A percentile compares a stretch with the other conserved stretches of the same genome.
Conservation (phyloP, 139 green algal genomes). For the Yamagishiella unicocca region DNA sequence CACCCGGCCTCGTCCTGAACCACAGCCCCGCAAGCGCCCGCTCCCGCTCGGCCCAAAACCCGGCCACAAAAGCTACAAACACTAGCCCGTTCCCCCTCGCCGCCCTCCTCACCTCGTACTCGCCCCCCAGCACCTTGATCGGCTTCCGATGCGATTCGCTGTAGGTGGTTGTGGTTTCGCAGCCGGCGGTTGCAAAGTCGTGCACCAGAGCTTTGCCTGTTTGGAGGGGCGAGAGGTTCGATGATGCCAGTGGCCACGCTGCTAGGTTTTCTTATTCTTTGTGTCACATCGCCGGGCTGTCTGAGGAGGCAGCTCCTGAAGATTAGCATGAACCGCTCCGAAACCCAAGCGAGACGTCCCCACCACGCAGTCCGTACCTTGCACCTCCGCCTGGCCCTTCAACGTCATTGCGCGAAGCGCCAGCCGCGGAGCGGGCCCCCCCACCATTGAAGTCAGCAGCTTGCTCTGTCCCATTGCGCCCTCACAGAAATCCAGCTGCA, state of each 20-base stretch:
- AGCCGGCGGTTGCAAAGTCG: background rate
- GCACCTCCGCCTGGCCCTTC: background rate
- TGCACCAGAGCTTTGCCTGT: constrained; percentile 3
- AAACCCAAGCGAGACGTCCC: too few relatives aligned
- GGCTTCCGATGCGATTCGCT: background rate
- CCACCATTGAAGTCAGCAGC: background rate
- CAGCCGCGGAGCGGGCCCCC: background rate
- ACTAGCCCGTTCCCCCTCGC: background rate
- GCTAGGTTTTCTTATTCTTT: too few relatives aligned
- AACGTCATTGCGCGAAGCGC: constrained; percentile 1
- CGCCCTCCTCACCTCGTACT: background rate
- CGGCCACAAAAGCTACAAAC: too few relatives aligned
- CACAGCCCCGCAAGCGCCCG: too few relatives aligned
- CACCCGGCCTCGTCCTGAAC: too few relatives aligned
- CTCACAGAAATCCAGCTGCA: constrained; percentile 18
- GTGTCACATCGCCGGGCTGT: too few relatives aligned
- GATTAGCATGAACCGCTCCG: too few relatives aligned
- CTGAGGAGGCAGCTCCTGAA: too few relatives aligned
- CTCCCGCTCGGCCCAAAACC: too few relatives aligned
- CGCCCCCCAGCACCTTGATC: background rate
- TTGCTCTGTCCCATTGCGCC: background rate
- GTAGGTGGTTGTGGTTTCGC: constrained; percentile 3
- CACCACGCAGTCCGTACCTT: background rate
- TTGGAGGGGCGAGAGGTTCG: background rate
- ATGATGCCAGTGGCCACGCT: too few relatives aligned